These are phyloP conservation scores for Zygosaccharomyces gambellarensis DNA, from an alignment of 805 yeast genomes.

Conservation along the genomic window DNA sequence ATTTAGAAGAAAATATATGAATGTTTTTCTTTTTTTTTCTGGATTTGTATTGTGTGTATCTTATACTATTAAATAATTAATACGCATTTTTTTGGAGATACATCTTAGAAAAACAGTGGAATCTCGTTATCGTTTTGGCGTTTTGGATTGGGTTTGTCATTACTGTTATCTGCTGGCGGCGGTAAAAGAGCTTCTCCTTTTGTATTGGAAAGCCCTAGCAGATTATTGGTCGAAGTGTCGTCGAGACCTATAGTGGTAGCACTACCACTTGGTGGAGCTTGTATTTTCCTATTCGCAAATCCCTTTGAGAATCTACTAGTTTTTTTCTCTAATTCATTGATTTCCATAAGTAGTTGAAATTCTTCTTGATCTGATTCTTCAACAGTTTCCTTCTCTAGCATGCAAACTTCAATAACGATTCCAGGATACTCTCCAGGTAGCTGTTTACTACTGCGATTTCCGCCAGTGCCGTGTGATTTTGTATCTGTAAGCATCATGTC, in stretches of 20 bases:
- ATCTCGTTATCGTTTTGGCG: conserved; percentile 10
- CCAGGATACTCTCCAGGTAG: conserved; percentile 39
- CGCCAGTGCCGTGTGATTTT: conserved; percentile 11
- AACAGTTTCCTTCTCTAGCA: conserved; percentile 33
- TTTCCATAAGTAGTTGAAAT: conserved; percentile 26
- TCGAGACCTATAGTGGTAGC: not conserved
- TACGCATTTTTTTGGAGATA: conserved; percentile 1
- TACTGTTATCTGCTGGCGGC: not conserved
- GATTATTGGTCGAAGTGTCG: not conserved
- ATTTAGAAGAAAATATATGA: not conserved
- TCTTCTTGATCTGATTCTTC: conserved; percentile 25
- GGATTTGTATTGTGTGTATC: not conserved
- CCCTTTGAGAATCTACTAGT: not conserved
- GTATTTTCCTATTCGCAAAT: not conserved
- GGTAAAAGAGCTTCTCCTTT: not conserved
- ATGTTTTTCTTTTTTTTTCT: not conserved
- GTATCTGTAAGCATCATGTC: conserved; percentile 25
- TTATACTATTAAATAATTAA: conserved; percentile 4
- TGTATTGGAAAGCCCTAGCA: not conserved
- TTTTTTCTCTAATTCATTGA: conserved; percentile 10
- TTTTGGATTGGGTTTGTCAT: not conserved
- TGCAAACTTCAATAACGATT: conserved; percentile 38
- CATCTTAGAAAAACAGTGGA: conserved; percentile 18
- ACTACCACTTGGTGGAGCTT: not conserved
- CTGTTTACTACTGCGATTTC: conserved; percentile 9